Percentiles rank a stretch among this genome's conserved stretches.
These are phyloP conservation scores for Serendipita sp. DNA, from an alignment of 1,284 basidiomycete genomes.

Conservation along the genomic window DNA sequence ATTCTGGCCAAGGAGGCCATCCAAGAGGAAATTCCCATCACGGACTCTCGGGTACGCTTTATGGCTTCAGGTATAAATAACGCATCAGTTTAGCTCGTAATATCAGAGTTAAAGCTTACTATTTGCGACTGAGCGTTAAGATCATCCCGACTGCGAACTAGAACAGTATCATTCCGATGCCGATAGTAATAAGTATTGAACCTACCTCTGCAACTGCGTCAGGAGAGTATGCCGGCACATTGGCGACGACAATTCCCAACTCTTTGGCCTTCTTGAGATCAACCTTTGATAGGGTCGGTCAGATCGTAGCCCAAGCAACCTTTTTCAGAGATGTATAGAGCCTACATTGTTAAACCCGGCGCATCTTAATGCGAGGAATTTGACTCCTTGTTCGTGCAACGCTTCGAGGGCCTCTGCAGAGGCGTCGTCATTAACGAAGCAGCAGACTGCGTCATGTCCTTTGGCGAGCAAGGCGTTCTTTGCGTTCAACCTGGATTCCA, in stretches of 20 bases:
- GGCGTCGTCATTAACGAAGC: slow-evolving; percentile 19
- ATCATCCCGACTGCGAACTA: slow-evolving; percentile 19
- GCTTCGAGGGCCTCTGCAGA: slow-evolving; percentile 14
- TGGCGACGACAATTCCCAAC: slow-evolving; percentile 16
- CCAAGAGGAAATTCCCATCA: slow-evolving; percentile 19
- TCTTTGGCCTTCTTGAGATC: slow-evolving; percentile 16
- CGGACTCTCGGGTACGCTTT: slow-evolving; percentile 18
- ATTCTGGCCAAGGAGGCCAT: slow-evolving; percentile 21
- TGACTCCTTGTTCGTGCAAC: slow-evolving; percentile 14
- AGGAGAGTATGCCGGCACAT: slow-evolving; percentile 19
- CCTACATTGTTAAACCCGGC: background rate
- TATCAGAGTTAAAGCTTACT: slow-evolving; percentile 11
- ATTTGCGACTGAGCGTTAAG: slow-evolving; percentile 17
- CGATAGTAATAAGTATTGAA: background rate
- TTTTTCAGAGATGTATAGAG: background rate
- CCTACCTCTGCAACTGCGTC: slow-evolving; percentile 17
- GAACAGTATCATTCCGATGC: background rate
- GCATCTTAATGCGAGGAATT: slow-evolving; percentile 16
- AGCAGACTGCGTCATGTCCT: slow-evolving; percentile 17
- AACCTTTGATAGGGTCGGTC: slow-evolving; percentile 18
- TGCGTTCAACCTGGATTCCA: slow-evolving; percentile 6
- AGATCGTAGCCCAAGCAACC: slow-evolving; percentile 5
- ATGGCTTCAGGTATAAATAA: slow-evolving; percentile 13
- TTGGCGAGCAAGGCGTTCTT: slow-evolving; percentile 14
- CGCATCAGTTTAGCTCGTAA: background rate